Evolutionary conservation across 192 early-diverging fungal species (phyloP), one percentile per base, ranked within the genome.

Genomic region (Coemansia sp.): DNA sequence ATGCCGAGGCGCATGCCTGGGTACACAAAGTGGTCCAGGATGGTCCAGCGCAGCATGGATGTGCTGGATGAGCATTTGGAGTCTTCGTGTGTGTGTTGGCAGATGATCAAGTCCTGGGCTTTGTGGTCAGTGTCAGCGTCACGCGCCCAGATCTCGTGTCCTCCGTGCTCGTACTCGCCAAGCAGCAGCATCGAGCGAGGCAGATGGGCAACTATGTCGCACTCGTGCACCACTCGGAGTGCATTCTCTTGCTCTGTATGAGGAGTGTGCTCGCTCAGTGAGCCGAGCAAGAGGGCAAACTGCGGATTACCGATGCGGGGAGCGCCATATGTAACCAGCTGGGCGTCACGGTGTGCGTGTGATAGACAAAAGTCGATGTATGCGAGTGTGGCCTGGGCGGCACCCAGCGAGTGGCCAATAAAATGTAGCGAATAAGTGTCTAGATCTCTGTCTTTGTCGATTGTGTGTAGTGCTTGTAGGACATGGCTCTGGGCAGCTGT

Each of bases 331-430:
- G 75, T 72, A 17, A 57, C 51, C 59, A 78, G 66, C 31, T 10
- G 23, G 22, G 47, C 31, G 6, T 34, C 4, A 17, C 9, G 21
- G n/a, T 9, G 15, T 37, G 21, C 19, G 50, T 19, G 20, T 2
- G 21, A 25, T 31, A 7, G 11, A 7, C 42, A 19, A 6, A 22
- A 72, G 19, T 78, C 75, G 1, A 49, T 55, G 19, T 51, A 61
- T 1, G 70, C 75, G 34, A 78, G 59, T 21, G 67, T 58, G 1
- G 75, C 66, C 38, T 78, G 70, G 0, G 75, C 75, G 1, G 57
- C 76, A 25, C 76, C 76, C 14, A 79, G 54, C 34, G 76, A 79
- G 37, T 79, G 76, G 15, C 76, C 76, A 1, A 67, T 58, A 61
- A 79, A 79, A 21, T 19, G 25, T 50, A 79, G 1, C 19, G 54